Base-by-base conservation (phyloP, 2,329 filamentous ascomycete genomes). In the Sphaerostilbella broomeana region DNA sequence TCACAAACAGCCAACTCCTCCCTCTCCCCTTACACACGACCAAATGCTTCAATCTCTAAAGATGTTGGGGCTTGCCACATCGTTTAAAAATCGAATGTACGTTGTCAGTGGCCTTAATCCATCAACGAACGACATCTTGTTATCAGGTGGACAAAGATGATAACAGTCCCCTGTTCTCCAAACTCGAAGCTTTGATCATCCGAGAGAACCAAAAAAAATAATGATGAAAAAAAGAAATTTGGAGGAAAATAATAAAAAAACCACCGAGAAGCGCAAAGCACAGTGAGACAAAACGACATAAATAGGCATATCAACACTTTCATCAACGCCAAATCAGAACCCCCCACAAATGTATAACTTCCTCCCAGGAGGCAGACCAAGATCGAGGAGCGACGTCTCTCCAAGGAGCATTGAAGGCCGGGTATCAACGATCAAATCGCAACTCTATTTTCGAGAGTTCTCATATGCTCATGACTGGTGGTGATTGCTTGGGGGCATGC, bases 401-500 rank as follows among this genome's bases (percentile, higher is more conserved):
- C 55, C 46, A 58, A 55, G 62, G 68, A 69, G 65, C 69, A 72
- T 73, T 69, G 69, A 67, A 68, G 70, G 70, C 65, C 68, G 71
- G 73, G 73, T 76, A 77, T 78, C 68, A 69, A 64, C 63, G 61
- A 61, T 58, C 52, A 50, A 51, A 51, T 45, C 42, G 43, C 13
- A 16, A 17, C 37, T 44, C 33, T 24, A n/a, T 30, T 25, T 31
- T 30, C 46, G 20, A 33, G 38, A 37, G 20, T 29, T 19, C 17
- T 32, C 22, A 21, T 28, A 49, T 49, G 43, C 55, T 69, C 70
- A 87, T 64, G 83, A 81, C 65, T 86, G 83, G 62, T 89, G 85
- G 50, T 85, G 83, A 55, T 85, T 81, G 66, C 86, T 86, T 55
- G 87, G 84, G 42, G 84, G 82, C 75, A 92, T 86, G 53, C 84